Evolutionary conservation across 75 land plant genomes (phyloP), one percentile per base, ranked within the genome.

Genomic region (Sequoiadendron giganteum): DNA sequence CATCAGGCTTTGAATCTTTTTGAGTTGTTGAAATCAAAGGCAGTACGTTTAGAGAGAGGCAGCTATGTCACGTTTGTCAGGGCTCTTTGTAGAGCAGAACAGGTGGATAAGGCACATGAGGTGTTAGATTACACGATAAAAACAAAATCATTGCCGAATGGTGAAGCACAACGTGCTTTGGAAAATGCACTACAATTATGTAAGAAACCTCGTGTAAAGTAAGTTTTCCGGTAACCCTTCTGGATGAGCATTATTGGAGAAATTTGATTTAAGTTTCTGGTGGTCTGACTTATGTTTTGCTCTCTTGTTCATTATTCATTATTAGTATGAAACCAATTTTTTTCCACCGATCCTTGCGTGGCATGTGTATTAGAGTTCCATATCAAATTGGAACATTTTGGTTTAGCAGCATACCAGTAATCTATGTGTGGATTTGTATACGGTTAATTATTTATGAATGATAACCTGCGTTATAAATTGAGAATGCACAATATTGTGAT

Each of bases 91-190:
- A 85, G 91, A 88, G 86, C 89, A 10, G 90, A 89, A 25, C 89
- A 79, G 75, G 73, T 96, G 83, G 90, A 88, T 14, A 94, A 94
- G 70, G 97, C 97, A 3, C 92, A 91, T 82, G 92, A 89, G 49
- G 92, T 94, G 15, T 94, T 92, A 86, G 93, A 93, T 93, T 92
- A 93, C 90, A 94, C 91, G 19, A 54, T 90, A 10, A 89, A 91
- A 84, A 93, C 93, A 61, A 93, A 95, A 85, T 91, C 95, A 77
- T 81, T 95, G 86, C 88, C 58, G 1, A 92, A 92, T 89, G 92
- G 87, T 76, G 77, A 88, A 48, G 96, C 96, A 47, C 91, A 90
- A 58, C 32, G 87, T 15, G 85, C 88, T 1, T 85, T 95, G 88
- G 92, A 93, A 43, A 90, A 56, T 83, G 89, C 92, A 15, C 89